Evolutionary conservation across 23 red algal species (phyloP).

Genomic region (Chondrus crispus): DNA sequence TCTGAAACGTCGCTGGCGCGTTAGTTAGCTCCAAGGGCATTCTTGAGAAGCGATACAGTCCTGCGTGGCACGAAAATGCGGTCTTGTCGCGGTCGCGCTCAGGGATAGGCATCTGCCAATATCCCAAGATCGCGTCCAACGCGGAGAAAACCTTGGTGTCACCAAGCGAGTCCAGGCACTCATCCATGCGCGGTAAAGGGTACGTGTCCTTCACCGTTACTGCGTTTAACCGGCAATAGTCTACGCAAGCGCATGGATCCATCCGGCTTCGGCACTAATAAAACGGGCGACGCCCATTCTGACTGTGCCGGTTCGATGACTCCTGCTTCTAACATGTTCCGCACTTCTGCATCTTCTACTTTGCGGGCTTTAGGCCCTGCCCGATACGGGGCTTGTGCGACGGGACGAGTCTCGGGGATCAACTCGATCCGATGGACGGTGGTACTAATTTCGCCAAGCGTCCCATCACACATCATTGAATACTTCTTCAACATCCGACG

Average conservation of each 20-base stretch:
- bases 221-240: constrained; percentile 34
- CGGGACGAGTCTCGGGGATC: too few relatives aligned
- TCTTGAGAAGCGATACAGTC: not conserved
- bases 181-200: not conserved
- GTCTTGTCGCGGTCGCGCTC: not conserved
- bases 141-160: not conserved
- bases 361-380: too few relatives aligned
- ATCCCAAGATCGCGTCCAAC: not conserved
- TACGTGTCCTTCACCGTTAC: constrained; percentile 8
- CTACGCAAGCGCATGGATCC: constrained; percentile 1
- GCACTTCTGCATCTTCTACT: too few relatives aligned
- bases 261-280: constrained; percentile 13
- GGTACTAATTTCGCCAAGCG: too few relatives aligned
- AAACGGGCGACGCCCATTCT: constrained; percentile 41
- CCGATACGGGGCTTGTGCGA: too few relatives aligned
- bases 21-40: constrained; percentile 39
- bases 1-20: constrained; percentile 25
- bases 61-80: constrained; percentile 6
- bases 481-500: too few relatives aligned
- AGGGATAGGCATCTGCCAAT: not conserved
- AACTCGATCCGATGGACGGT: too few relatives aligned
- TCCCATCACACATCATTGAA: too few relatives aligned
- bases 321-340: too few relatives aligned
- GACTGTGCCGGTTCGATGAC: too few relatives aligned
- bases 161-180: not conserved